phyloP scores from a whole-genome alignment of 2,329 filamentous ascomycete species.

The Paecilomyces fulvus region DNA sequence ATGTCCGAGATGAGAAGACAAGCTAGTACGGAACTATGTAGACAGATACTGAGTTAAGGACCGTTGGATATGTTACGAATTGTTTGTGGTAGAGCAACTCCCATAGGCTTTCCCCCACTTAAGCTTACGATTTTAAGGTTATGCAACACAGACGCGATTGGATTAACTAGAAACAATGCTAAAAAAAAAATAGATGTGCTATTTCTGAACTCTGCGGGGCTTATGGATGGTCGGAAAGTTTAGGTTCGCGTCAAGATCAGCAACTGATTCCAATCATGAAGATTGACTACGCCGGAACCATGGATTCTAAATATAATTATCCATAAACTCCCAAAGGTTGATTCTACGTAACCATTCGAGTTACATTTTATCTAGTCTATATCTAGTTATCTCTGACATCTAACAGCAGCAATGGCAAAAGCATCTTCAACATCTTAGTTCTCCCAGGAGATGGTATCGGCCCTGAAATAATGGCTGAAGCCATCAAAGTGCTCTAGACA shows the following conservation, averaged over 20 bases:
- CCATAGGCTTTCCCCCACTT: not conserved
- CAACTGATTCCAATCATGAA: too few species aligned
- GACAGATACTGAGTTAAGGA: not conserved
- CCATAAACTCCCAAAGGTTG: too few species aligned
- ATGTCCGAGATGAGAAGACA: too few species aligned
- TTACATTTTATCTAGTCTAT: too few species aligned
- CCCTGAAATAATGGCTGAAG: constrained; percentile 55
- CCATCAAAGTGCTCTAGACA: constrained; percentile 58
- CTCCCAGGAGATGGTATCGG: constrained; percentile 72
- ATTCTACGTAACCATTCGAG: too few species aligned
- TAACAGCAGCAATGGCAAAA: constrained; percentile 9
- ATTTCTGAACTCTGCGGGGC: not conserved
- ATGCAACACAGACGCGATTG: not conserved
- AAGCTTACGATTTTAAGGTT: not conserved
- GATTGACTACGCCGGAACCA: too few species aligned
- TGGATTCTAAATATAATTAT: too few species aligned
- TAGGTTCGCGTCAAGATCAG: too few species aligned
- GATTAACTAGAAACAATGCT: not conserved
- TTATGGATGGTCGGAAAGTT: not conserved
- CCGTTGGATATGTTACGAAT: not conserved
- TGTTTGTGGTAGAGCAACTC: not conserved
- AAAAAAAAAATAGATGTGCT: too few species aligned
- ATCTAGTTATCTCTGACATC: not conserved
- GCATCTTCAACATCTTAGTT: constrained; percentile 64
- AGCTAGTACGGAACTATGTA: too few species aligned